phyloP scores from a whole-genome alignment of 1,139 yeast genomes.

The Candida sp. region DNA sequence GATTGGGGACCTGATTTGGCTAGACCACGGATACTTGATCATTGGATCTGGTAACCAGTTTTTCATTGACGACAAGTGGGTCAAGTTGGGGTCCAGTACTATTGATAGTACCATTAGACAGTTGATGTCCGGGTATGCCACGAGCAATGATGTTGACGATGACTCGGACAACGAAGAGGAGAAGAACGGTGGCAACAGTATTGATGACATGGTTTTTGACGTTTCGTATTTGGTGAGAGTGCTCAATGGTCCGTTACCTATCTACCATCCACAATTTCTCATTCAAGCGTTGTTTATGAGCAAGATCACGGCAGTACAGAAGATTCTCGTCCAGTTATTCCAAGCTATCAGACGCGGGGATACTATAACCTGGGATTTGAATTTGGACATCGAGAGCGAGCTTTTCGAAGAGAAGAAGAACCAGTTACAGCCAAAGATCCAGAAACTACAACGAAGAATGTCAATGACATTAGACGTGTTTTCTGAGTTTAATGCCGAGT shows the following conservation, averaged over 20 bases:
- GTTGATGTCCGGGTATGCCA: conserved; percentile 53
- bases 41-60: conserved; percentile 92
- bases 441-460: conserved; percentile 25
- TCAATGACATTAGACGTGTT: conserved; percentile 28
- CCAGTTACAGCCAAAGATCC: conserved; percentile 19
- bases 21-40: conserved; percentile 76
- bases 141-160: conserved; percentile 25
- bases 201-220: conserved; percentile 30
- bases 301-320: conserved; percentile 59
- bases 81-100: conserved; percentile 33
- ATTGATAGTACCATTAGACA: conserved; percentile 43
- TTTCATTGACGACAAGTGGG: conserved; percentile 75
- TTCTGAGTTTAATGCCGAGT: conserved; percentile 45
- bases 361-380: conserved; percentile 38
- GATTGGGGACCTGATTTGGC: conserved; percentile 92
- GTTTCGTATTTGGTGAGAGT: conserved; percentile 67
- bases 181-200: background rate
- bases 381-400: conserved; percentile 26
- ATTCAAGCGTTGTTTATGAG: conserved; percentile 78
- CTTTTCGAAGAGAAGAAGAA: conserved; percentile 14
- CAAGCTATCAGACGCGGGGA: conserved; percentile 48
- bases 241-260: conserved; percentile 86
- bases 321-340: conserved; percentile 58
- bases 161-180: conserved; percentile 34
- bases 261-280: conserved; percentile 90